Evolutionary conservation across 495 filamentous ascomycete genomes (phyloP).

Genomic region (Aspergillus kassunensis): DNA sequence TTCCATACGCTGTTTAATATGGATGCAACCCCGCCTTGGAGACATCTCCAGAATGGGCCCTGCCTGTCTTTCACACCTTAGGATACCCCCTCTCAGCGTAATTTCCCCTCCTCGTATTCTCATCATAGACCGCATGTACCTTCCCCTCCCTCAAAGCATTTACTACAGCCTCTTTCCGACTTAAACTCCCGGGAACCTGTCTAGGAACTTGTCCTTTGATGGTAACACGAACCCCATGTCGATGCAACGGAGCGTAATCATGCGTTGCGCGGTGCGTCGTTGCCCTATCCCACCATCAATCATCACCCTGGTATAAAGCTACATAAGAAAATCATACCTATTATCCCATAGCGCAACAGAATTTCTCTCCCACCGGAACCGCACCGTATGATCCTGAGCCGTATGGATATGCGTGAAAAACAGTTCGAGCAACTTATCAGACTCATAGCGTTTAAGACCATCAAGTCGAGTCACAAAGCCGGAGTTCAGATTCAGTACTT

Average conservation of each 20-base stretch:
- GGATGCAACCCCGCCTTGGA: no score
- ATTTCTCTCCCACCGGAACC: slow-evolving; percentile 66
- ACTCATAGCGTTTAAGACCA: slow-evolving; percentile 62
- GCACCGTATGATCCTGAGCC: slow-evolving; percentile 63
- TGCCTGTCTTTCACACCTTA: neutral
- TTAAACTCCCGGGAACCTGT: neutral
- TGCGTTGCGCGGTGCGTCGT: neutral
- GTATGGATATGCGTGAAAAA: slow-evolving; percentile 62
- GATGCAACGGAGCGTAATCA: neutral
- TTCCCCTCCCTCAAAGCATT: neutral
- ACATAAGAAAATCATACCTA: neutral
- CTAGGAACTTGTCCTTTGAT: neutral
- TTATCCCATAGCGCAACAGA: slow-evolving; percentile 80
- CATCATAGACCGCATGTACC: neutral
- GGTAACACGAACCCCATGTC: neutral
- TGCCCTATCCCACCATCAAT: neutral
- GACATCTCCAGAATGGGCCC: no score
- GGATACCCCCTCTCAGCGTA: neutral
- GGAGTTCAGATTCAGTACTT: slow-evolving; percentile 71
- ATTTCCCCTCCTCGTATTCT: neutral
- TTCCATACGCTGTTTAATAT: no score
- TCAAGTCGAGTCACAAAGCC: slow-evolving; percentile 73
- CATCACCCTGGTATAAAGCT: neutral
- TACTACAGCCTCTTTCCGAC: neutral
- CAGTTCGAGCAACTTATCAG: slow-evolving; percentile 60